Conservation (phyloP, 805 yeast species). For the Pichia membranifaciens region DNA sequence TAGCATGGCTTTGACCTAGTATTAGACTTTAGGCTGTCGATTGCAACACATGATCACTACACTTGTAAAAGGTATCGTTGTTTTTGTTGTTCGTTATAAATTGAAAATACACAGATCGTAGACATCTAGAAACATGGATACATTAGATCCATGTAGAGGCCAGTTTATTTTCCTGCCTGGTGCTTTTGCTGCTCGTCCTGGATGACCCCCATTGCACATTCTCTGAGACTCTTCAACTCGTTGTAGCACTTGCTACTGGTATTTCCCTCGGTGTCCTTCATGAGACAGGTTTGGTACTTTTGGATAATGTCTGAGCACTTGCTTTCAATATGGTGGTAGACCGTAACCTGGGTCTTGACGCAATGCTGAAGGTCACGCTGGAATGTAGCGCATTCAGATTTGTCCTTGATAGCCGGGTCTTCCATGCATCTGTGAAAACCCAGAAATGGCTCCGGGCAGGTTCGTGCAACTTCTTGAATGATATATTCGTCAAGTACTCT, state of each 20-base stretch:
- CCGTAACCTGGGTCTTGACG: constrained; percentile 59
- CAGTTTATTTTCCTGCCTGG: neutral
- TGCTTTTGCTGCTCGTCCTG: constrained; percentile 2
- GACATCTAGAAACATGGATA: too few relatives aligned
- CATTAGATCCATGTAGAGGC: neutral
- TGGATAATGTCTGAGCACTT: constrained; percentile 54
- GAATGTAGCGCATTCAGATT: constrained; percentile 45
- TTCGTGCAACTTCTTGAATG: constrained; percentile 70
- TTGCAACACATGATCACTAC: too few relatives aligned
- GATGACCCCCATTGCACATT: constrained; percentile 35
- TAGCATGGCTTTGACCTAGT: too few relatives aligned
- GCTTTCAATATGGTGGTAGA: constrained; percentile 61
- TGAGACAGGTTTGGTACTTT: constrained; percentile 62
- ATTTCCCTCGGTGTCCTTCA: constrained; percentile 36
- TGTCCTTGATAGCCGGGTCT: constrained; percentile 44
- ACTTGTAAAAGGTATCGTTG: neutral
- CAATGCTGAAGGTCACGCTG: constrained; percentile 58
- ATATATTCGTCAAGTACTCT: constrained; percentile 61
- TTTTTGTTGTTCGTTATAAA: neutral
- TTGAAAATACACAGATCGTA: too few relatives aligned
- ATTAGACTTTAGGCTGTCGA: too few relatives aligned
- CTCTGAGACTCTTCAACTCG: constrained; percentile 50
- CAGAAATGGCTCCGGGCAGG: constrained; percentile 69
- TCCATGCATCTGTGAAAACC: constrained; percentile 67
- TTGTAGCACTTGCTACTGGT: constrained; percentile 46